Evolutionary conservation across 176 grass and related monocot species (phyloP).

Genomic region (Rhynchospora tenuis): DNA sequence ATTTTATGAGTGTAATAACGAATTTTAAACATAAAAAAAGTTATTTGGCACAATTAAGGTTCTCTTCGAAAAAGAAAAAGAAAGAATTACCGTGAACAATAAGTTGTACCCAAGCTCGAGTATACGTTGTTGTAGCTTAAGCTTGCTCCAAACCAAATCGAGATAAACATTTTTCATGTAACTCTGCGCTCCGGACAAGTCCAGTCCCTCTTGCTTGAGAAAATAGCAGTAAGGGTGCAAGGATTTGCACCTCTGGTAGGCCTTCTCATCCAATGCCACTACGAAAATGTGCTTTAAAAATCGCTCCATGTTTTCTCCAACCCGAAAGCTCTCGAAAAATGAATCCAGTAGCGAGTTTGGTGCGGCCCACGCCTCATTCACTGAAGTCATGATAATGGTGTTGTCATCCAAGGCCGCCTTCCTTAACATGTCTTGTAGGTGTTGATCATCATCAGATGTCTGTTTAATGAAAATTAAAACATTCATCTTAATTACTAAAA

Average conservation of each 20-base stretch:
- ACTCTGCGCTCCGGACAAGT: slow-evolving; percentile 25
- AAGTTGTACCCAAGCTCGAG: slow-evolving; percentile 68
- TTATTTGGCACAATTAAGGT: neutral
- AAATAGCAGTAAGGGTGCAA: slow-evolving; percentile 56
- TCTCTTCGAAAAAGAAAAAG: neutral
- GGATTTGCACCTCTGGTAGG: slow-evolving; percentile 35
- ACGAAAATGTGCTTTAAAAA: slow-evolving; percentile 51
- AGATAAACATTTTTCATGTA: slow-evolving; percentile 47
- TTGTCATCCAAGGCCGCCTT: slow-evolving; percentile 38
- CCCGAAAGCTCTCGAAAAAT: slow-evolving; percentile 54
- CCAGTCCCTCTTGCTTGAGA: slow-evolving; percentile 8
- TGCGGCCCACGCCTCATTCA: slow-evolving; percentile 60
- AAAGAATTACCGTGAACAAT: slow-evolving; percentile 43
- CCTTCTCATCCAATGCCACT: slow-evolving; percentile 47
- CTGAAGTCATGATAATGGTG: slow-evolving; percentile 60
- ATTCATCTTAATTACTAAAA: neutral
- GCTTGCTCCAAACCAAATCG: slow-evolving; percentile 57
- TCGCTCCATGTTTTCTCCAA: slow-evolving; percentile 33
- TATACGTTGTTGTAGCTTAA: slow-evolving; percentile 38
- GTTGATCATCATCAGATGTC: slow-evolving; percentile 22
- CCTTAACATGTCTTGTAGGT: slow-evolving; percentile 32
- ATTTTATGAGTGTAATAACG: neutral
- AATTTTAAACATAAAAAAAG: neutral
- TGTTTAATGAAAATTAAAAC: slow-evolving; percentile 14
- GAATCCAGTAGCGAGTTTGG: slow-evolving; percentile 45